Conservation (phyloP, 306 rosid species). For the Cicer judaicum region DNA sequence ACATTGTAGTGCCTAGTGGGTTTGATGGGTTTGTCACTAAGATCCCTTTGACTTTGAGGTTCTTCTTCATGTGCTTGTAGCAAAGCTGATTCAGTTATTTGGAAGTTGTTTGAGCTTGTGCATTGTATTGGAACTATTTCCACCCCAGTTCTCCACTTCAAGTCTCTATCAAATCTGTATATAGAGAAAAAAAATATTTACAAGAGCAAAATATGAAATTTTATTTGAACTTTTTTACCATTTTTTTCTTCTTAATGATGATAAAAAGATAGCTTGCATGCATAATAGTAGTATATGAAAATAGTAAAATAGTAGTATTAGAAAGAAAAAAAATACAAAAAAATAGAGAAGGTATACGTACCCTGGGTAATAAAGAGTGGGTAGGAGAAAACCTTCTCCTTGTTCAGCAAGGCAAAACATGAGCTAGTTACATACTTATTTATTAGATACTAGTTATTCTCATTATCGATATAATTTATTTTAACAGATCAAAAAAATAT, state of each 20-base stretch:
- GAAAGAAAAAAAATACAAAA: too few species aligned
- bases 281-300: not conserved
- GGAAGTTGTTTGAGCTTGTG: constrained; percentile 75
- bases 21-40: constrained; percentile 88
- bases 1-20: constrained; percentile 78
- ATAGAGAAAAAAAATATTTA: not conserved
- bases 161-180: constrained; percentile 81
- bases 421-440: constrained; percentile 3
- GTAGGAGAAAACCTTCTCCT: constrained; percentile 83
- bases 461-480: too few species aligned
- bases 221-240: not conserved
- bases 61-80: constrained; percentile 56
- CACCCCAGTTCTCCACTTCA: constrained; percentile 80
- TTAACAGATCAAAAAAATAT: too few species aligned
- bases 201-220: not conserved
- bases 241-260: too few species aligned
- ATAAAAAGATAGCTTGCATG: constrained; percentile 20
- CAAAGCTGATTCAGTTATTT: constrained; percentile 68
- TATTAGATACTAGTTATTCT: too few species aligned
- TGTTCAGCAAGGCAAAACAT: constrained; percentile 77
- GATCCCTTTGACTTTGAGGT: constrained; percentile 79
- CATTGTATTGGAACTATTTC: constrained; percentile 88
- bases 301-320: not conserved
- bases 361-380: constrained; percentile 95
- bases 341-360: constrained; percentile 30